phyloP scores from a whole-genome alignment of 2,329 filamentous ascomycete species.

The Neofusicoccum sp. region DNA sequence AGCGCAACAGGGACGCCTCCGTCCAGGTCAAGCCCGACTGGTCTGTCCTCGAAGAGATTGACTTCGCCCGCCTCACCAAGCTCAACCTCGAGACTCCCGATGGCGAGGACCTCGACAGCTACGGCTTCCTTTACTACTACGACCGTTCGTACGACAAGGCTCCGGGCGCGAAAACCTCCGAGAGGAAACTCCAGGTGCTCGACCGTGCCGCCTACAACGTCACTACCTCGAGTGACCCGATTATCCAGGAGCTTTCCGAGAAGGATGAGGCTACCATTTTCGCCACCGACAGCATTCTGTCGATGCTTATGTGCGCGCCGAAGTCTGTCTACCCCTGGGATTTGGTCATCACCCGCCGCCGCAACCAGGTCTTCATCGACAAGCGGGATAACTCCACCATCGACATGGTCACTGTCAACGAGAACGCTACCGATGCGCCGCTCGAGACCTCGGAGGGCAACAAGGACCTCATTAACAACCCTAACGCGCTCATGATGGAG shows the following conservation, averaged over 20 bases:
- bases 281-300: slow-evolving; percentile 93
- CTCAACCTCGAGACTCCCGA: slow-evolving; percentile 93
- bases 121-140: slow-evolving; percentile 98
- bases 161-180: slow-evolving; percentile 76
- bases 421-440: slow-evolving; percentile 94
- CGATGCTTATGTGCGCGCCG: slow-evolving; percentile 98
- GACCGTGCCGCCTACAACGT: slow-evolving; percentile 98
- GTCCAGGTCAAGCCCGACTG: slow-evolving; percentile 96
- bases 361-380: slow-evolving; percentile 97
- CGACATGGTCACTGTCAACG: slow-evolving; percentile 98
- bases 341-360: slow-evolving; percentile 87
- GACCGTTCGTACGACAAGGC: slow-evolving; percentile 94
- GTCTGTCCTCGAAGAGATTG: slow-evolving; percentile 95
- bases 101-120: slow-evolving; percentile 91
- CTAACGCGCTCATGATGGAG: slow-evolving; percentile 88
- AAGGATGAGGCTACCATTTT: slow-evolving; percentile 96
- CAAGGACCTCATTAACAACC: slow-evolving; percentile 94
- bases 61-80: slow-evolving; percentile 93
- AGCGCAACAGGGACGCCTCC: slow-evolving; percentile 92
- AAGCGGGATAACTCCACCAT: slow-evolving; percentile 94
- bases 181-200: slow-evolving; percentile 82
- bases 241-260: slow-evolving; percentile 95
- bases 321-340: slow-evolving; percentile 99
- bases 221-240: slow-evolving; percentile 90
- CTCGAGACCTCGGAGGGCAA: slow-evolving; percentile 87